Evolutionary conservation across 2,329 filamentous ascomycete genomes (phyloP), one percentile per base, ranked within the genome.

Genomic region (Stromatinia cepivora): DNA sequence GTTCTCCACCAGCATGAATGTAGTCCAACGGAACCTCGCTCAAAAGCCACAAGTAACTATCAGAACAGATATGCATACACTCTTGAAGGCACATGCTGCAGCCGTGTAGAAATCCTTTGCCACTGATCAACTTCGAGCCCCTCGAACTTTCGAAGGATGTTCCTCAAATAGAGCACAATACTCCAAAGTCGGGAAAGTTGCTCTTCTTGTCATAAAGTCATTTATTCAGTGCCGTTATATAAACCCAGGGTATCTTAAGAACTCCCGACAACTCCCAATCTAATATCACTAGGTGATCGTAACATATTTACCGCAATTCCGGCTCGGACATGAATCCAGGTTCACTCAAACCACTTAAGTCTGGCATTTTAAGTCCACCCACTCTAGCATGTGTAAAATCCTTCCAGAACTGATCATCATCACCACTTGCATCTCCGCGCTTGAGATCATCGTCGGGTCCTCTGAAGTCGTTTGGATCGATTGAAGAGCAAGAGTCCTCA

Each of bases 261-360:
- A 52, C 61, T 64, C 61, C 61, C 11, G 39, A 42, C 17, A 64
- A 64, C 61, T 52, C 46, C 61, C n/a, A 64, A 39, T 36, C 7
- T 25, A 64, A 50, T 22, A 64, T n/a, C 22, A 28, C 3, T 34
- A 52, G 36, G 46, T 28, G 15, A 64, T 28, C 46, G 22, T 28
- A 22, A 17, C 15, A 9, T 42, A 34, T 42, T 77, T 66, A 79
- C 61, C 77, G 70, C 39, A 79, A 69, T 64, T 79, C 77, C n/a
- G 75, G 72, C 28, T 78, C 78, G 5, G 76, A 76, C 78, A 79
- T 79, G 76, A 77, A 79, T 54, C 74, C 74, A 8, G 77, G 77
- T 59, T 78, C 76, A 42, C 76, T 64, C 69, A 72, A 73, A 45
- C 62, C 71, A 45, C 73, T 74, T 52, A 53, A n/a, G n/a, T 69